These are phyloP conservation scores for Phlebiopsis flavidoalba DNA, from an alignment of 768 basidiomycete genomes.

Conservation along the genomic window DNA sequence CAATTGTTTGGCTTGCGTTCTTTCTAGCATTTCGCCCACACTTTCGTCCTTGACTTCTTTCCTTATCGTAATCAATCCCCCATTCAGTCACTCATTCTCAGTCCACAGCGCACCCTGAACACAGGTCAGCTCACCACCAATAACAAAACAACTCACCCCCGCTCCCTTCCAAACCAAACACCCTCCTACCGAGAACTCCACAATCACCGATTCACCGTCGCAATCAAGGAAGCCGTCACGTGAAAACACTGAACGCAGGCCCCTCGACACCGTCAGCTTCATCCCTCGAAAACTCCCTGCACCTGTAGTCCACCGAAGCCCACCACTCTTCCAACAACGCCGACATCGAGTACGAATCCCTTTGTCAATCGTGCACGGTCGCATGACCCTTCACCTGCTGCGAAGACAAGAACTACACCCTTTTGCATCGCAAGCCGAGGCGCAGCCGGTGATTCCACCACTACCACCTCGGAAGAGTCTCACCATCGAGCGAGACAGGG, in stretches of 20 bases:
- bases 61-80: not conserved
- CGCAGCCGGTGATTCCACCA: conserved; percentile 30
- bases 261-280: conserved; percentile 7
- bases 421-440: not conserved
- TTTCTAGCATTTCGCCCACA: not conserved
- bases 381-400: conserved; percentile 5
- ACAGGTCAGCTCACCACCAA: conserved; percentile 13
- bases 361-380: conserved; percentile 29
- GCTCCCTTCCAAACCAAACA: conserved; percentile 1
- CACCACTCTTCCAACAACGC: conserved; percentile 7
- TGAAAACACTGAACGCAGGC: not conserved
- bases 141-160: conserved; percentile 14
- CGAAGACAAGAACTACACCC: not conserved
- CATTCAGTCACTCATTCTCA: too few relatives aligned
- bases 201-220: not conserved
- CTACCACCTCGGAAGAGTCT: conserved; percentile 47
- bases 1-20: too few relatives aligned
- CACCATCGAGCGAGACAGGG: not conserved
- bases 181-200: not conserved
- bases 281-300: not conserved
- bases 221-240: not conserved
- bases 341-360: conserved; percentile 32
- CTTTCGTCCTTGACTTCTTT: not conserved
- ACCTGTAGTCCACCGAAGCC: conserved; percentile 14
- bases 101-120: not conserved